Conservation (phyloP, 2,329 filamentous ascomycete species). For the Monosporascus sp. region DNA sequence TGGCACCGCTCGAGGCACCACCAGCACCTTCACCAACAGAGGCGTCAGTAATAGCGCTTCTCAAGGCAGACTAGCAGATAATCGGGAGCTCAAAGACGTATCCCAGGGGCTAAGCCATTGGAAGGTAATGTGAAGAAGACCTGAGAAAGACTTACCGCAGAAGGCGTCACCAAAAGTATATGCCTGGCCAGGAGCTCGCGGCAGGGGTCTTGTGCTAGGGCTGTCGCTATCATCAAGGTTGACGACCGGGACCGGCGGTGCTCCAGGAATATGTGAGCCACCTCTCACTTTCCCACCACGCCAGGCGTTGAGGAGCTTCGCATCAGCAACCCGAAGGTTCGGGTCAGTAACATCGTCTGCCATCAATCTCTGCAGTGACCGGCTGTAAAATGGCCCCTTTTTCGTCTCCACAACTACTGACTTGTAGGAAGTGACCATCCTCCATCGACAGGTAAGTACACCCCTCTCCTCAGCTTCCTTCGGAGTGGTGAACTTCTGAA, state of each 20-base stretch:
- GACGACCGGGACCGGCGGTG: too few relatives aligned
- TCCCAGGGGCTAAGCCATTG: too few relatives aligned
- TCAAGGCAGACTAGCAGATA: too few relatives aligned
- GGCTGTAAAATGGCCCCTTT: not conserved
- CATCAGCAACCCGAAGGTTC: conserved; percentile 22
- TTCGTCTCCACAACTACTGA: conserved; percentile 3
- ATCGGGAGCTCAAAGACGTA: too few relatives aligned
- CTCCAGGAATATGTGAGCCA: conserved; percentile 27
- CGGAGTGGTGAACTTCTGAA: conserved; percentile 8
- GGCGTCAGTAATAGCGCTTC: too few relatives aligned
- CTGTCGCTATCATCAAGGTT: not conserved
- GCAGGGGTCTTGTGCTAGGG: not conserved
- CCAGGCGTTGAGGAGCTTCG: conserved; percentile 30
- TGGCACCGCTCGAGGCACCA: conserved; percentile 62
- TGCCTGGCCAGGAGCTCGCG: conserved; percentile 29
- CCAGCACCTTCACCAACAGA: conserved; percentile 40
- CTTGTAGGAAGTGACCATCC: conserved; percentile 29
- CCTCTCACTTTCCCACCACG: conserved; percentile 33
- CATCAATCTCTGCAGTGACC: conserved; percentile 14
- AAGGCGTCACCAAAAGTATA: conserved; percentile 71
- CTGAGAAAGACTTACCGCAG: conserved; percentile 40
- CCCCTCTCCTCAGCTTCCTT: conserved; percentile 24
- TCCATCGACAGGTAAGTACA: conserved; percentile 49
- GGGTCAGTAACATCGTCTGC: conserved; percentile 17
- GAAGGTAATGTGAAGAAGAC: too few relatives aligned